phyloP scores from a whole-genome alignment of 768 basidiomycete species.

The Grammothele lineata region DNA sequence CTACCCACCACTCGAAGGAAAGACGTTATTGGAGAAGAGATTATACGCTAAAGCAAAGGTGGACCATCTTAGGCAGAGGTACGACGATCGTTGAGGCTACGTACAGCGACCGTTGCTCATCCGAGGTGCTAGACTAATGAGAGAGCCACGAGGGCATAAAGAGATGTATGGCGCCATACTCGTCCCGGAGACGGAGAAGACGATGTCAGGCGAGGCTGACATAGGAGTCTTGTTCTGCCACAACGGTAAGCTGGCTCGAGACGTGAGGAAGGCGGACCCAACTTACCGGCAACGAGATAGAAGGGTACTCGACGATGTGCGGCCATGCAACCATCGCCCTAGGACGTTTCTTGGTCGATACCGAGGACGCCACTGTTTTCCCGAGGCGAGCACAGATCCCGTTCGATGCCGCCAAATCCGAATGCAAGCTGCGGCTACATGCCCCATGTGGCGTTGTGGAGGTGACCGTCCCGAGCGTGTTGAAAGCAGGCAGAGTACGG shows the following conservation, averaged over 20 bases:
- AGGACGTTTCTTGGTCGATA: conserved; percentile 37
- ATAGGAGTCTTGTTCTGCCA: conserved; percentile 40
- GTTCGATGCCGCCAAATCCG: conserved; percentile 17
- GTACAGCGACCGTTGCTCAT: no score
- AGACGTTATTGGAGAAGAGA: conserved; percentile 33
- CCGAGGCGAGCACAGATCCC: conserved; percentile 25
- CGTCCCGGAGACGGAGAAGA: conserved; percentile 33
- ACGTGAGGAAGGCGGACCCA: no score
- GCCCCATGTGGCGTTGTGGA: conserved; percentile 37
- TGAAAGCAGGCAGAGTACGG: conserved; percentile 11
- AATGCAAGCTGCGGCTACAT: conserved; percentile 28
- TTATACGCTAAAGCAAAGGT: conserved; percentile 26
- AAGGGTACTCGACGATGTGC: conserved; percentile 41
- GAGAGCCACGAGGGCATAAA: conserved; percentile 34
- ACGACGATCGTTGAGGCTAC: accelerated
- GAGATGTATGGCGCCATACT: conserved; percentile 41
- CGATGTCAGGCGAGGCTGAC: conserved; percentile 30
- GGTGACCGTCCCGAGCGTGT: conserved; percentile 27
- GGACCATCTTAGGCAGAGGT: conserved; percentile 25
- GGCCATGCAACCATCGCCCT: conserved; percentile 39
- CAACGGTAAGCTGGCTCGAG: conserved; percentile 36
- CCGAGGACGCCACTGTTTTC: conserved; percentile 29
- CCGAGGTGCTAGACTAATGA: conserved; percentile 27
- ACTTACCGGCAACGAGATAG: conserved; percentile 16
- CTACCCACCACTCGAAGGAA: conserved; percentile 30